Evolutionary conservation across 2,329 filamentous ascomycete genomes (phyloP), one percentile per base, ranked within the genome.

Genomic region (Sphaerulina populicola): DNA sequence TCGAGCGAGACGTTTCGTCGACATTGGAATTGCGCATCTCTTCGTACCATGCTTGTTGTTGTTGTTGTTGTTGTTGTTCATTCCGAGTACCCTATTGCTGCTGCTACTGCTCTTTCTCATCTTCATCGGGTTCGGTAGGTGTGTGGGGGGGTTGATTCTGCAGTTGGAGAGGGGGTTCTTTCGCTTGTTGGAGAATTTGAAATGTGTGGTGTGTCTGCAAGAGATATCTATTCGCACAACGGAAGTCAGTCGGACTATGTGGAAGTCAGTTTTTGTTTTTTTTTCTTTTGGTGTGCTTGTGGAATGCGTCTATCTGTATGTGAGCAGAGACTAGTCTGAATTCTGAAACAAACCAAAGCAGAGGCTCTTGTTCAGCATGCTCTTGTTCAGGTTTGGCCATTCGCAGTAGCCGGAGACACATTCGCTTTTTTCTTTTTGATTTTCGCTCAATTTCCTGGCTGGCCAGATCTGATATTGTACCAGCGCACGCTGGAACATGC

Each of bases 381-480:
- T 27, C 6, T 27, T 27, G 5, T 7, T 27, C 23, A 27, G 23
- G 23, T 27, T 27, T 27, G 23, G 23, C 23, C 23, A 7, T 27
- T 27, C 6, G 4, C 23, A 27, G 23, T 27, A 35, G 18, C 18
- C 18, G 18, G 18, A 18, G 18, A 18, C 18, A 18, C 18, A 3
- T 35, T 35, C 12, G 23, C n/a, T 5, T 29, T 5, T 30, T 47
- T 38, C 2, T 29, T 5, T 30, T 47, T 38, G 35, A 21, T 21
- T 47, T 47, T 47, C 18, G 18, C 36, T 23, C 14, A 23, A 21
- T 27, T 11, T n/a, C 15, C 8, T 39, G 11, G 44, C 35, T 10
- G 23, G 23, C 44, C 31, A 47, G 39, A 31, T 35, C 15, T 30
- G 44, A 47, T 47, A 47, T 39, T 39, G 21, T 23, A 12, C 27